Conservation (phyloP, 1,284 basidiomycete genomes). For the Crepidotus sp. region DNA sequence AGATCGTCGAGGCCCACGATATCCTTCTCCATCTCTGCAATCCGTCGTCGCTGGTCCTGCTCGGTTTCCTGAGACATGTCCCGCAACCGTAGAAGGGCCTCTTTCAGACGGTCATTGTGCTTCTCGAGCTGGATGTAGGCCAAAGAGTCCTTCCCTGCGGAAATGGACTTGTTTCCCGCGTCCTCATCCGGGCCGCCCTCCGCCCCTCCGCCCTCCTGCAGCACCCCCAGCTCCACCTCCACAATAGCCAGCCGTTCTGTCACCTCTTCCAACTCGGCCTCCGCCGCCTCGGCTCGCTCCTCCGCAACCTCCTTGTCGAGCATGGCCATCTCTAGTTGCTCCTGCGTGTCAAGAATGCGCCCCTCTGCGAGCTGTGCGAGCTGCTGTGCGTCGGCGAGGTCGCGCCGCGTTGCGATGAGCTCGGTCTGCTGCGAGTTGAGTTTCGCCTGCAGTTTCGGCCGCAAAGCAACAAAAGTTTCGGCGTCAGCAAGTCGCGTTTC, state of each 20-base stretch:
- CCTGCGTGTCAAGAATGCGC: constrained; percentile 64
- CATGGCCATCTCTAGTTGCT: constrained; percentile 91
- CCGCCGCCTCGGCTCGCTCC: constrained; percentile 79
- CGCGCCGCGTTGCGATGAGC: constrained; percentile 40
- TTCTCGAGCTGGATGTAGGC: constrained; percentile 91
- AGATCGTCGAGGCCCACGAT: constrained; percentile 61
- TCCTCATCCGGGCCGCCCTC: constrained; percentile 20
- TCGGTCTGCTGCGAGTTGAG: constrained; percentile 75
- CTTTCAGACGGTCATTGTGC: constrained; percentile 92
- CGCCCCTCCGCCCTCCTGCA: constrained; percentile 45
- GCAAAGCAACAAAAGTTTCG: constrained; percentile 75
- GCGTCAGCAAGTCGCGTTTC: constrained; percentile 78
- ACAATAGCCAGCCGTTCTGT: constrained; percentile 75
- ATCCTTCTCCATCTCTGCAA: constrained; percentile 87
- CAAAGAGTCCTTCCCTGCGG: constrained; percentile 53
- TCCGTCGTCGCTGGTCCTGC: constrained; percentile 71
- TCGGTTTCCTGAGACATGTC: constrained; percentile 87
- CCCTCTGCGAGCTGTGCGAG: constrained; percentile 41
- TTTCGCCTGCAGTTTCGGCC: constrained; percentile 85
- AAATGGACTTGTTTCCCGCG: constrained; percentile 30
- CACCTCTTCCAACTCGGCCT: constrained; percentile 68
- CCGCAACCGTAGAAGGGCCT: constrained; percentile 81
- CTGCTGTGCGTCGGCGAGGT: constrained; percentile 55
- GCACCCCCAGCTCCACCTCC: constrained; percentile 76
- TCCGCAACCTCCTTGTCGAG: constrained; percentile 97